Evolutionary conservation across 805 yeast genomes (phyloP).

Genomic region (Maudiozyma bulderi): DNA sequence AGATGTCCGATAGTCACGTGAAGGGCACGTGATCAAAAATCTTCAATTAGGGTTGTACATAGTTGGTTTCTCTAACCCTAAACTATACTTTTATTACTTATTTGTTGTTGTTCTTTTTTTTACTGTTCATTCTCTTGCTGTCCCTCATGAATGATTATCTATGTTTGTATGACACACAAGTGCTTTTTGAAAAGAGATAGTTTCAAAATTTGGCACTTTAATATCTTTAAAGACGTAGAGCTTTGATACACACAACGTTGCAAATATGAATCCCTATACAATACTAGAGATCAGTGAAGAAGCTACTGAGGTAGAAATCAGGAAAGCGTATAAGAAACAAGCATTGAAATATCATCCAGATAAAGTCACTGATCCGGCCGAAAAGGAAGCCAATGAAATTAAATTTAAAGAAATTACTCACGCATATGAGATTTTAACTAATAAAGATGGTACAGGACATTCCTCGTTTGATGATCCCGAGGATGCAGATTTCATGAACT

Average conservation of each 20-base stretch:
- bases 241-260: too few relatives aligned
- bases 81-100: too few relatives aligned
- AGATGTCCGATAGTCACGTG: background rate
- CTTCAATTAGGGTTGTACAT: too few relatives aligned
- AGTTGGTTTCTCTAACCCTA: too few relatives aligned
- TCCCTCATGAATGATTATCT: too few relatives aligned
- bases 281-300: constrained; percentile 56
- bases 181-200: too few relatives aligned
- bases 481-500: constrained; percentile 67
- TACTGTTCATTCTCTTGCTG: too few relatives aligned
- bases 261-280: constrained; percentile 36
- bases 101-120: too few relatives aligned
- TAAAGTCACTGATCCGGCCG: constrained; percentile 58
- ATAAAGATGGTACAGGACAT: constrained; percentile 42
- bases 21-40: background rate
- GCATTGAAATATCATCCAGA: constrained; percentile 87
- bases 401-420: constrained; percentile 75
- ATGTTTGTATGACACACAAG: too few relatives aligned
- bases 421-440: constrained; percentile 77
- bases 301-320: constrained; percentile 66
- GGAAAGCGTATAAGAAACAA: constrained; percentile 72
- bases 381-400: constrained; percentile 59
- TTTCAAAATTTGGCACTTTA: too few relatives aligned
- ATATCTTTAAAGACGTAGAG: too few relatives aligned
- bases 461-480: constrained; percentile 26